phyloP scores from a whole-genome alignment of 75 land plant species.

The Cunninghamia lanceolata region DNA sequence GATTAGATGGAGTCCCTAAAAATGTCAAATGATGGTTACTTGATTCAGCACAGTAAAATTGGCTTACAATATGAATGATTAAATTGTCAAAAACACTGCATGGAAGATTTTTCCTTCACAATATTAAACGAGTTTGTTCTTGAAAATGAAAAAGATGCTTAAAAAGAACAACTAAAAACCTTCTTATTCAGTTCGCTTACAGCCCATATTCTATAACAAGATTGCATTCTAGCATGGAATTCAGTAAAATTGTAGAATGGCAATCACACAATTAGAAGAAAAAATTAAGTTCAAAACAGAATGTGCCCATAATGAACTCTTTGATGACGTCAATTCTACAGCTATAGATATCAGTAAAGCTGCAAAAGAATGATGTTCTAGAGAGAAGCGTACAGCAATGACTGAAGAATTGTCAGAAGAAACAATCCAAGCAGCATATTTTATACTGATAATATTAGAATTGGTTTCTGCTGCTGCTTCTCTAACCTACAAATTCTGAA shows the following conservation, averaged over 20 bases:
- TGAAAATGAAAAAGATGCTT: not conserved
- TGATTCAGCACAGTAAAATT: not conserved
- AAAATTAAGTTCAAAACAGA: not conserved
- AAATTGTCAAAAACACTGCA: not conserved
- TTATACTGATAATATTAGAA: not conserved
- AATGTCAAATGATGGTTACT: not conserved
- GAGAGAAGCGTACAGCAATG: not conserved
- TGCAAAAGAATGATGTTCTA: not conserved
- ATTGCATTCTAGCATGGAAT: not conserved
- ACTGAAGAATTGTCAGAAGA: not conserved
- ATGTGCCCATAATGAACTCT: not conserved
- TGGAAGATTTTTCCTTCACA: not conserved
- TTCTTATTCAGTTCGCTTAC: not conserved
- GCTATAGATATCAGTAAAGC: not conserved
- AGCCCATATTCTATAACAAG: not conserved
- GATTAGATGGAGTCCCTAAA: not conserved
- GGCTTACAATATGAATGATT: not conserved
- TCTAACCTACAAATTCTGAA: conserved; percentile 1
- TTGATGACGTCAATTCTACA: conserved; percentile 1
- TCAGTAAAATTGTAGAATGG: not conserved
- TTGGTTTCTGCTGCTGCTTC: not conserved
- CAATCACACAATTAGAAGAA: not conserved
- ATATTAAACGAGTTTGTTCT: not conserved
- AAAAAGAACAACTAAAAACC: not conserved
- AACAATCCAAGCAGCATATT: not conserved